Percentiles rank a stretch among this genome's conserved stretches.
Conservation (phyloP, 169 alveolate species). For the Plasmodium vinckei region DNA sequence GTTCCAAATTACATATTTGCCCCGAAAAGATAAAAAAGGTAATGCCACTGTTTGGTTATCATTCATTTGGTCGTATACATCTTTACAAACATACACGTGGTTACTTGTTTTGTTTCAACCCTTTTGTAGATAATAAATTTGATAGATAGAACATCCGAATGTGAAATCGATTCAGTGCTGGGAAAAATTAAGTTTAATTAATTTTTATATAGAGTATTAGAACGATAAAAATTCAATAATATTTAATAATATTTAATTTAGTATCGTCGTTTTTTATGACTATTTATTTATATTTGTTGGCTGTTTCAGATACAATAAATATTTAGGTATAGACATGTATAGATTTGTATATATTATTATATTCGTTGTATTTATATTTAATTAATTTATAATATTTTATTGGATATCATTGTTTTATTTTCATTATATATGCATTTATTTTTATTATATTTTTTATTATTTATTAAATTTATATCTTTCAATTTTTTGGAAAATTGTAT, state of each 20-base stretch:
- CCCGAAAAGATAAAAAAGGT: conserved; percentile 60
- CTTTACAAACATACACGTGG: too few relatives aligned
- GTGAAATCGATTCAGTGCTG: conserved; percentile 60
- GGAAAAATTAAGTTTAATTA: conserved; percentile 72
- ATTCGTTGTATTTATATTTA: conserved; percentile 2
- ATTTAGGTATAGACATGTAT: not conserved
- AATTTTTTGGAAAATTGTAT: conserved; percentile 11
- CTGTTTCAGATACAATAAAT: too few relatives aligned
- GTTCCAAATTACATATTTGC: conserved; percentile 37
- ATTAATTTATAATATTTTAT: conserved; percentile 20
- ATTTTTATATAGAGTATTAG: not conserved
- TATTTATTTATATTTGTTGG: too few relatives aligned
- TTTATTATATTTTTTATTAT: not conserved
- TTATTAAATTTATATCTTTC: conserved; percentile 1
- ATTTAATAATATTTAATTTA: too few relatives aligned
- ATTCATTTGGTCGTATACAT: too few relatives aligned
- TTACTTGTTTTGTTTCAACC: too few relatives aligned
- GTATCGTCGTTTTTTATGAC: too few relatives aligned
- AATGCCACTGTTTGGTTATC: not conserved
- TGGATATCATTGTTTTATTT: not conserved
- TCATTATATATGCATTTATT: not conserved
- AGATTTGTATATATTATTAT: conserved; percentile 12
- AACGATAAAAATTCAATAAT: not conserved
- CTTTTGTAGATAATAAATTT: conserved; percentile 30
- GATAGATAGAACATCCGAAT: conserved; percentile 62